Evolutionary conservation across 2,329 filamentous ascomycete genomes (phyloP).

Genomic region (Claviceps sp.): DNA sequence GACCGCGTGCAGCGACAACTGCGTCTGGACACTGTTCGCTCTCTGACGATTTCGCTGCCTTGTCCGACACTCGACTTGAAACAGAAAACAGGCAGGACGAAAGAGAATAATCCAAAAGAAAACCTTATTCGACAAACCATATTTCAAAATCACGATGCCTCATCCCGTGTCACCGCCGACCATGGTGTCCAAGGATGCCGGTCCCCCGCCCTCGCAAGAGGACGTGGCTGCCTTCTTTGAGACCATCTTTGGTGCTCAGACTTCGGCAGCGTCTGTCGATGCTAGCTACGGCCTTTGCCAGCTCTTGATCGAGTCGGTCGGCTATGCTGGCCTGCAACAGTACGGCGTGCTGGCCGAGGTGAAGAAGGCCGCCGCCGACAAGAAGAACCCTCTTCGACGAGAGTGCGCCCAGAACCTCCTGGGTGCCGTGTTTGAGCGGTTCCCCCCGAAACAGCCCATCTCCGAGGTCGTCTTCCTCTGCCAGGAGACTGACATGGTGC

Average conservation of each 20-base stretch:
- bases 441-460: constrained; percentile 62
- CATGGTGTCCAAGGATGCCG: constrained; percentile 33
- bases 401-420: constrained; percentile 93
- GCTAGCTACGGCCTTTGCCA: constrained; percentile 49
- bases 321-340: constrained; percentile 35
- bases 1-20: not conserved
- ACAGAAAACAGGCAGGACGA: not conserved
- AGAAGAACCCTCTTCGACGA: constrained; percentile 75
- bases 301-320: constrained; percentile 39
- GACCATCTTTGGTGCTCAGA: constrained; percentile 55
- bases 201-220: constrained; percentile 47
- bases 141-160: constrained; percentile 25
- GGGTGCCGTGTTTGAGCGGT: constrained; percentile 83
- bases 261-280: constrained; percentile 55
- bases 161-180: constrained; percentile 34
- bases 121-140: not conserved
- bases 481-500: constrained; percentile 63
- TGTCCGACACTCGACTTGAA: too few relatives aligned
- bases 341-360: constrained; percentile 43
- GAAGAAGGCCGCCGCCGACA: constrained; percentile 71
- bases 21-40: not conserved
- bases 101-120: too few relatives aligned
- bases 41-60: not conserved
- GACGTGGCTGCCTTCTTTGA: constrained; percentile 53
- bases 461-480: constrained; percentile 72